Evolutionary conservation across 2,329 filamentous ascomycete genomes (phyloP).

Genomic region (Juglanconis oblonga): DNA sequence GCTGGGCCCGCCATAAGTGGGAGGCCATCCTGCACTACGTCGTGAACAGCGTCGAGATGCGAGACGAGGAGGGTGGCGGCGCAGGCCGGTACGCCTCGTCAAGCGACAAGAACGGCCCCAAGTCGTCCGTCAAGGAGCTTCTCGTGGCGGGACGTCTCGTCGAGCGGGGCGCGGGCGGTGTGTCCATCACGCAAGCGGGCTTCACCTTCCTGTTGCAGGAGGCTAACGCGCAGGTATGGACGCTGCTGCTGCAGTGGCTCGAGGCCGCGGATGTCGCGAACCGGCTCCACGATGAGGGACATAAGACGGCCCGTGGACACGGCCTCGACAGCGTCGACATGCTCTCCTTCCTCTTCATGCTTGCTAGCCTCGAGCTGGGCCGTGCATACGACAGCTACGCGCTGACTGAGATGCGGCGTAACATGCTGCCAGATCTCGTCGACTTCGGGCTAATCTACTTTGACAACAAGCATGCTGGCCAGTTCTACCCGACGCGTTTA

Average conservation of each 20-base stretch:
- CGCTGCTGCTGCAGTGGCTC: constrained; percentile 87
- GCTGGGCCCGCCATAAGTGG: constrained; percentile 86
- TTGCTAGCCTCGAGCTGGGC: constrained; percentile 89
- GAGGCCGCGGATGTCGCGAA: constrained; percentile 67
- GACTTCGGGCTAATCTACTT: constrained; percentile 92
- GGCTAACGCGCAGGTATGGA: constrained; percentile 96
- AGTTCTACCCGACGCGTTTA: constrained; percentile 87
- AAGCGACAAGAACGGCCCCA: constrained; percentile 51
- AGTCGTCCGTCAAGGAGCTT: constrained; percentile 79
- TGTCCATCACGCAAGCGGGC: constrained; percentile 85
- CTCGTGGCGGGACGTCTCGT: constrained; percentile 80
- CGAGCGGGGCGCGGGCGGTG: constrained; percentile 44
- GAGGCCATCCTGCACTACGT: constrained; percentile 96
- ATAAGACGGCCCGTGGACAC: constrained; percentile 42
- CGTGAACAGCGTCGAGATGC: constrained; percentile 64
- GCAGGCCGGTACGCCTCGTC: constrained; percentile 35
- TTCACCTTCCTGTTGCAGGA: constrained; percentile 95
- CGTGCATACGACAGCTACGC: constrained; percentile 85
- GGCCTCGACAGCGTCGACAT: constrained; percentile 89
- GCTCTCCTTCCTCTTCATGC: constrained; percentile 91
- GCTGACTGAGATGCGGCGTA: constrained; percentile 74
- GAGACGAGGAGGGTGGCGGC: constrained; percentile 44
- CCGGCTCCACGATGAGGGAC: constrained; percentile 25
- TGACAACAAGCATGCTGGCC: constrained; percentile 52
- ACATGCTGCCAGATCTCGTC: constrained; percentile 85